phyloP scores from a whole-genome alignment of 169 alveolate genomes.

The Babesia gibsoni region DNA sequence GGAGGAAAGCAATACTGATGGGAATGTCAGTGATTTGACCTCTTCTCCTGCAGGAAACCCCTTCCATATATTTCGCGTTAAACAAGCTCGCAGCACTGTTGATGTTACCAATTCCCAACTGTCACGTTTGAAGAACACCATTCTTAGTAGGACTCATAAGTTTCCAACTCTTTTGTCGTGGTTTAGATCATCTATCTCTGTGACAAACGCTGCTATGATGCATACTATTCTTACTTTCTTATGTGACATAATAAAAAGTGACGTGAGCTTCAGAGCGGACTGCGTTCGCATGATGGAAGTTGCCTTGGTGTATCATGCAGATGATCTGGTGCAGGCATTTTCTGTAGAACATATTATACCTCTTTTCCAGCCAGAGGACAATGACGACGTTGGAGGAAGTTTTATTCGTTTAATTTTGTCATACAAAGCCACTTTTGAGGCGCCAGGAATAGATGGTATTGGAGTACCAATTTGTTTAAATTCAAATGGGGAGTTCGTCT shows the following conservation, averaged over 20 bases:
- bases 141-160: constrained; percentile 8
- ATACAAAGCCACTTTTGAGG: constrained; percentile 53
- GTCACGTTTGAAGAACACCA: constrained; percentile 5
- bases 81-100: constrained; percentile 22
- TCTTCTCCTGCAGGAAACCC: constrained; percentile 5
- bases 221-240: constrained; percentile 24
- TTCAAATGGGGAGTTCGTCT: constrained; percentile 23
- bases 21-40: neutral
- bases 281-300: constrained; percentile 56
- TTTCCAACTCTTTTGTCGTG: constrained; percentile 27
- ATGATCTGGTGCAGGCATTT: constrained; percentile 49
- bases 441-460: constrained; percentile 14
- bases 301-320: constrained; percentile 62
- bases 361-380: constrained; percentile 46
- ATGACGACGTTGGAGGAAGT: constrained; percentile 54
- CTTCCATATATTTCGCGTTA: constrained; percentile 1
- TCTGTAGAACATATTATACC: constrained; percentile 22
- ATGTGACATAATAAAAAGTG: constrained; percentile 14
- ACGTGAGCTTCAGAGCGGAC: constrained; percentile 8
- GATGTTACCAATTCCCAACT: constrained; percentile 28
- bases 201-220: constrained; percentile 55
- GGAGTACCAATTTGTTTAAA: constrained; percentile 34
- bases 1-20: neutral
- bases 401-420: constrained; percentile 47
- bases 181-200: constrained; percentile 49